Conservation (phyloP, 768 basidiomycete species). For the Xerocomellus amylosporus region DNA sequence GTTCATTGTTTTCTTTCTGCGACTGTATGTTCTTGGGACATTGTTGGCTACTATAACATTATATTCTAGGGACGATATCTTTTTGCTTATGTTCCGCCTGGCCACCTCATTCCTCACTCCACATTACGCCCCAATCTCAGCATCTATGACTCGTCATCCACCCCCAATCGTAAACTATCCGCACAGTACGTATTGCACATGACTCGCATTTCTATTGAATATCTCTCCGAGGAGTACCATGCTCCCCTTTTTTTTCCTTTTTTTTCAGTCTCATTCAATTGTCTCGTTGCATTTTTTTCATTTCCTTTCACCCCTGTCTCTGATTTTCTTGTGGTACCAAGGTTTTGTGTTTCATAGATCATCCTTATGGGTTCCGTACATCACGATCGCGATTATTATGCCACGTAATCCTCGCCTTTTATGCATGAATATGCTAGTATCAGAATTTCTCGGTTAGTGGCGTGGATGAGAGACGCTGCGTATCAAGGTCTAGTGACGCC, state of each 20-base stretch:
- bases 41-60: slow-evolving; percentile 35
- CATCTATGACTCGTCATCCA: slow-evolving; percentile 29
- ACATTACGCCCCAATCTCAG: slow-evolving; percentile 10
- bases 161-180: slow-evolving; percentile 23
- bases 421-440: slow-evolving; percentile 16
- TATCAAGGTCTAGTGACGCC: neutral
- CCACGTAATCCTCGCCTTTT: slow-evolving; percentile 14
- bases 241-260: neutral
- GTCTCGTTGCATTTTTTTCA: slow-evolving; percentile 5
- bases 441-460: neutral
- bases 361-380: slow-evolving; percentile 8
- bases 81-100: slow-evolving; percentile 27
- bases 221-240: slow-evolving; percentile 10
- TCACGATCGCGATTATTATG: slow-evolving; percentile 22
- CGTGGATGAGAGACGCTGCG: neutral
- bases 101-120: slow-evolving; percentile 11
- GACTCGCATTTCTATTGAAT: slow-evolving; percentile 29
- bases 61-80: slow-evolving; percentile 33
- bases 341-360: slow-evolving; percentile 12
- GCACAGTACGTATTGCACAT: slow-evolving; percentile 32
- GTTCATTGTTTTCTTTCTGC: slow-evolving; percentile 11
- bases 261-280: too few species aligned
- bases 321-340: slow-evolving; percentile 18
- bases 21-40: slow-evolving; percentile 37
- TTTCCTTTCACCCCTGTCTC: neutral